A percentile compares a stretch with the other conserved stretches of the same genome.
Conservation (phyloP, 768 basidiomycete genomes). For the Megacollybia marginata region DNA sequence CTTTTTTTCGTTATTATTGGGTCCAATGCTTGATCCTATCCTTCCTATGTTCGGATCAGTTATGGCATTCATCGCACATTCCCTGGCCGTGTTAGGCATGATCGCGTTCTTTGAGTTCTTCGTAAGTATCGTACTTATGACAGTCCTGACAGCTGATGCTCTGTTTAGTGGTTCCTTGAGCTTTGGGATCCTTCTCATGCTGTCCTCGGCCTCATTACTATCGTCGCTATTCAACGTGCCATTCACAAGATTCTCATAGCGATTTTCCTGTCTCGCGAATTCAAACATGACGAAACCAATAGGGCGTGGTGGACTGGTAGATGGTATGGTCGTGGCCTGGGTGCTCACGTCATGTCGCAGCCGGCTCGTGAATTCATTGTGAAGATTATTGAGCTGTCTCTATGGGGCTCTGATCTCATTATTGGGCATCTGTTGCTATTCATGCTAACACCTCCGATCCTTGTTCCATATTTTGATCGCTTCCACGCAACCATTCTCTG, state of each 20-base stretch:
- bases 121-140: constrained; percentile 37
- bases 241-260: constrained; percentile 92
- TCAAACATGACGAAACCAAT: constrained; percentile 99
- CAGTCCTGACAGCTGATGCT: not conserved
- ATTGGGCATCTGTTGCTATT: constrained; percentile 83
- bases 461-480: constrained; percentile 88
- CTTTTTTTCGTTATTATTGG: constrained; percentile 85
- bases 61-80: constrained; percentile 88
- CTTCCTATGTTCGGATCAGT: constrained; percentile 88
- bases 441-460: constrained; percentile 80
- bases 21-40: constrained; percentile 78
- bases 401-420: constrained; percentile 94
- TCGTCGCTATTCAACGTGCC: constrained; percentile 87
- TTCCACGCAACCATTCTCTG: constrained; percentile 88
- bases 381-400: constrained; percentile 92
- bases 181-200: constrained; percentile 89
- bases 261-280: constrained; percentile 92
- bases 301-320: constrained; percentile 98
- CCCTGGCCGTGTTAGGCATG: constrained; percentile 76
- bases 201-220: constrained; percentile 86
- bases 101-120: constrained; percentile 95
- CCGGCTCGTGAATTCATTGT: constrained; percentile 96
- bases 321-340: constrained; percentile 95
- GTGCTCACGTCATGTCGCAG: constrained; percentile 90
- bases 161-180: constrained; percentile 83